These are phyloP conservation scores for Trichoderma gracile DNA, from an alignment of 2,329 filamentous ascomycete species.

Conservation along the genomic window DNA sequence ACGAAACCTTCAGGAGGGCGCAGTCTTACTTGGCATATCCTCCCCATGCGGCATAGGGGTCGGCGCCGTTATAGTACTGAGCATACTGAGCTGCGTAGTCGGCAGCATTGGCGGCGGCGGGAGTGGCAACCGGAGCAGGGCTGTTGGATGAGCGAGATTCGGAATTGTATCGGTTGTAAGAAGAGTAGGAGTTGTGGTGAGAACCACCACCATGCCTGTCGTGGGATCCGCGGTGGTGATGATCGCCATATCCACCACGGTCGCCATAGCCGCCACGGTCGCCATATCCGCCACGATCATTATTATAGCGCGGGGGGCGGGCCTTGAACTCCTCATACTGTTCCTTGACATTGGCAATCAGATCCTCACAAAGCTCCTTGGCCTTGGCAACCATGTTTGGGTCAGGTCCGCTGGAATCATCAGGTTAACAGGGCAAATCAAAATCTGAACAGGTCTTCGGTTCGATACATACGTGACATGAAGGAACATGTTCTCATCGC, in stretches of 20 bases:
- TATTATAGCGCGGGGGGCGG: slow-evolving; percentile 66
- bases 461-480: slow-evolving; percentile 76
- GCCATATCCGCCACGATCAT: slow-evolving; percentile 43
- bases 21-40: slow-evolving; percentile 72
- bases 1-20: background rate
- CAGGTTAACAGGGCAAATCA: slow-evolving; percentile 11
- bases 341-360: slow-evolving; percentile 81
- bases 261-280: slow-evolving; percentile 31
- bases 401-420: slow-evolving; percentile 71
- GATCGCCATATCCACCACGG: slow-evolving; percentile 40
- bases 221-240: slow-evolving; percentile 36
- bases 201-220: slow-evolving; percentile 38
- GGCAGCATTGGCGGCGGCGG: slow-evolving; percentile 33
- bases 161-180: slow-evolving; percentile 36
- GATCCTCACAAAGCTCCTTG: slow-evolving; percentile 84
- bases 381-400: slow-evolving; percentile 81
- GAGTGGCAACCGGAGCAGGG: slow-evolving; percentile 38
- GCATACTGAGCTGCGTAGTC: slow-evolving; percentile 83
- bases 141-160: slow-evolving; percentile 40
- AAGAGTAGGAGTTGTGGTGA: slow-evolving; percentile 35
- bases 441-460: slow-evolving; percentile 32
- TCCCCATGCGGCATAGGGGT: slow-evolving; percentile 89
- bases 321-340: slow-evolving; percentile 92
- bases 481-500: slow-evolving; percentile 94
- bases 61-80: slow-evolving; percentile 72